phyloP scores from a whole-genome alignment of 768 basidiomycete species.

The Boletus pseudo-olivaceus region DNA sequence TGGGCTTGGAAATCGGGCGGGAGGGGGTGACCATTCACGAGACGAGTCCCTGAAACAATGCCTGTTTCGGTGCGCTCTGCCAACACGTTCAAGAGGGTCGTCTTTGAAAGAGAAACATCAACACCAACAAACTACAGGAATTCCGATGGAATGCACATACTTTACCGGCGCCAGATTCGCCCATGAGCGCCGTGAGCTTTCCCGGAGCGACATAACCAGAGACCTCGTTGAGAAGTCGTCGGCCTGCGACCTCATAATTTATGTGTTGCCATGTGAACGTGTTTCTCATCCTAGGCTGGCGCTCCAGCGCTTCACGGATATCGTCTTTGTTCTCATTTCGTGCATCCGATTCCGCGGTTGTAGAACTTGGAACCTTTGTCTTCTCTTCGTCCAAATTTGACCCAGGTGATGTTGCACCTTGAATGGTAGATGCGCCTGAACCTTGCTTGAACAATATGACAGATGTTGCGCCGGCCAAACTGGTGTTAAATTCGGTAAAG shows the following conservation, averaged over 20 bases:
- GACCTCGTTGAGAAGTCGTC: constrained; percentile 63
- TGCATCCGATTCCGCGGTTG: constrained; percentile 6
- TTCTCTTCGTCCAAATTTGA: constrained; percentile 32
- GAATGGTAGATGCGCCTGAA: constrained; percentile 26
- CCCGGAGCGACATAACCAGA: constrained; percentile 82
- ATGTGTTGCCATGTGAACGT: constrained; percentile 81
- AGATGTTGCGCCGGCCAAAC: constrained; percentile 32
- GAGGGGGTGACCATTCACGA: constrained; percentile 44
- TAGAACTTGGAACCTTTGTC: constrained; percentile 9
- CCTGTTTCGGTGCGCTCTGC: constrained; percentile 39
- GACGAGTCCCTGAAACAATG: constrained; percentile 38
- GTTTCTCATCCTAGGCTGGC: constrained; percentile 37
- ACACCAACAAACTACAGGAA: too few relatives aligned
- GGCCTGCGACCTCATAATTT: constrained; percentile 60
- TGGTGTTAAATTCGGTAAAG: constrained; percentile 55
- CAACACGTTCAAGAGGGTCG: constrained; percentile 48
- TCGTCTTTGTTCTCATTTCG: constrained; percentile 15
- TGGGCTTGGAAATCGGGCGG: constrained; percentile 53
- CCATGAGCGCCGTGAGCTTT: constrained; percentile 77
- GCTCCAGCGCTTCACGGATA: constrained; percentile 34
- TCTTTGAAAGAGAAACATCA: constrained; percentile 25
- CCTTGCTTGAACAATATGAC: constrained; percentile 69
- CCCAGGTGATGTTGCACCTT: not conserved
- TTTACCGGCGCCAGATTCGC: constrained; percentile 51
- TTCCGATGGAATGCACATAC: constrained; percentile 11